These are phyloP conservation scores for Wickerhamomyces ciferrii DNA, from an alignment of 805 yeast species.

Conservation along the genomic window DNA sequence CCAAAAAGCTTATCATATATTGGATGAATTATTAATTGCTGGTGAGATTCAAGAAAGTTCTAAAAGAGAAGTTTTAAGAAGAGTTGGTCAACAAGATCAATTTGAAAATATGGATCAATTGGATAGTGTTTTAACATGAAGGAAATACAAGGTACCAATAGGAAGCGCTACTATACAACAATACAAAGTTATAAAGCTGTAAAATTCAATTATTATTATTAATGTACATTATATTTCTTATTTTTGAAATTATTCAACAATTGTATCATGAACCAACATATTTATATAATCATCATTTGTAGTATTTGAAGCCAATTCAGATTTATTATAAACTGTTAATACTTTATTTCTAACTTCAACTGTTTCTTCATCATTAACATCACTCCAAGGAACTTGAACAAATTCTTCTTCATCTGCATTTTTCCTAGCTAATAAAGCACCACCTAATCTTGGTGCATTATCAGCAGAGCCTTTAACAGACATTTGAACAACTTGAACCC, in stretches of 20 bases:
- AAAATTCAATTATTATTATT: no score
- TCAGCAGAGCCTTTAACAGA: slow-evolving; percentile 59
- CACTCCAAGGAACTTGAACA: slow-evolving; percentile 39
- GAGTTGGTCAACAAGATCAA: slow-evolving; percentile 82
- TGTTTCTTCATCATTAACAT: slow-evolving; percentile 27
- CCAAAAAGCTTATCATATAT: slow-evolving; percentile 85
- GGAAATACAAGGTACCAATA: not conserved
- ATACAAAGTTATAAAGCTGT: no score
- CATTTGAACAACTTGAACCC: slow-evolving; percentile 68
- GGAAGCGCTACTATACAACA: no score
- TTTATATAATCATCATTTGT: slow-evolving; percentile 28
- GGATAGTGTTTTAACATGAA: slow-evolving; percentile 33
- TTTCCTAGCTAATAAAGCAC: slow-evolving; percentile 64
- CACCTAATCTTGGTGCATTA: slow-evolving; percentile 57
- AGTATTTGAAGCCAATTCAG: slow-evolving; percentile 19
- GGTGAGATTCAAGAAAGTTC: slow-evolving; percentile 86
- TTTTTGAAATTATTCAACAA: slow-evolving; percentile 3
- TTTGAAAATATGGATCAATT: slow-evolving; percentile 72
- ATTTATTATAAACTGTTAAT: slow-evolving; percentile 18
- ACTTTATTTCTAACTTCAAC: slow-evolving; percentile 19
- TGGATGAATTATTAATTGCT: slow-evolving; percentile 85
- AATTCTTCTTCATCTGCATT: slow-evolving; percentile 56
- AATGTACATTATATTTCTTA: not conserved
- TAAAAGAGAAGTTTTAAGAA: slow-evolving; percentile 68
- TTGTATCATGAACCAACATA: slow-evolving; percentile 21